These are phyloP conservation scores for Kazachstania sp. DNA, from an alignment of 1,139 yeast species.

Conservation along the genomic window DNA sequence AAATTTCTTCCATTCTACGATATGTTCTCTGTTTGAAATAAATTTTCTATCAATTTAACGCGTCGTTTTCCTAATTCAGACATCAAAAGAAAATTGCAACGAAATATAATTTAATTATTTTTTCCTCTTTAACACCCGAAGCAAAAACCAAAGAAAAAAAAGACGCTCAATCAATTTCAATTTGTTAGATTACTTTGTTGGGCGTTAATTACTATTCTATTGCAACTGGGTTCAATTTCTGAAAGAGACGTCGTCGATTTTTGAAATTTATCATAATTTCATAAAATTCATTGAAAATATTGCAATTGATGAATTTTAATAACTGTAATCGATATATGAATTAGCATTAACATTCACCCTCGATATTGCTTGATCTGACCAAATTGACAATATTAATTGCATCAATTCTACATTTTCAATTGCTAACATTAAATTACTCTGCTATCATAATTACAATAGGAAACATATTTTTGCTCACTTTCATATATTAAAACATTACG, in stretches of 20 bases:
- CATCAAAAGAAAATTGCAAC: neutral
- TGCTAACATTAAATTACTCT: too few relatives aligned
- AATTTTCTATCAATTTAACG: neutral
- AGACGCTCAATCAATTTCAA: neutral
- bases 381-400: too few relatives aligned
- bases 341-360: too few relatives aligned
- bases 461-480: too few relatives aligned
- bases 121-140: neutral
- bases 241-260: neutral
- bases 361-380: too few relatives aligned
- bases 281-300: neutral
- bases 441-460: too few relatives aligned
- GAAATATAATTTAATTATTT: neutral
- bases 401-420: too few relatives aligned
- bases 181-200: neutral
- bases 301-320: neutral
- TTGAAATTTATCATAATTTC: neutral
- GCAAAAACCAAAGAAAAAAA: neutral
- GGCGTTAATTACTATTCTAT: constrained; percentile 1
- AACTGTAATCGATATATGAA: too few relatives aligned
- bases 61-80: neutral
- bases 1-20: too few relatives aligned
- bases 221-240: too few relatives aligned
- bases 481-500: too few relatives aligned
- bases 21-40: too few relatives aligned